These are phyloP conservation scores for Elongisporangium undulatum DNA, from an alignment of 352 stramenopile genomes.

Conservation along the genomic window DNA sequence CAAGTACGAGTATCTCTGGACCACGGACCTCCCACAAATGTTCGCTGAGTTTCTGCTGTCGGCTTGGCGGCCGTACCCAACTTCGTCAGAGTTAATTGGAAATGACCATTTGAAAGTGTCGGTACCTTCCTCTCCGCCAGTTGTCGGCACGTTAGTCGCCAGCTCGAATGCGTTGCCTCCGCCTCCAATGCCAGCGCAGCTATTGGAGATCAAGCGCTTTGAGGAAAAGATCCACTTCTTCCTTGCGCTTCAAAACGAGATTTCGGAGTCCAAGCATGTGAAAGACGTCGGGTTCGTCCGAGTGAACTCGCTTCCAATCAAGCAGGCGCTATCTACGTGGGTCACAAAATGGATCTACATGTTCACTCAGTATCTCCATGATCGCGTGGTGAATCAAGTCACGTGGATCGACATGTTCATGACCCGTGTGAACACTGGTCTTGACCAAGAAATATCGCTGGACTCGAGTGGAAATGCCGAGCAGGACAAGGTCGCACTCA, in stretches of 20 bases:
- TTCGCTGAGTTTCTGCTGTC: constrained; percentile 79
- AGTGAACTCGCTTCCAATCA: constrained; percentile 93
- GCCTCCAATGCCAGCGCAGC: constrained; percentile 59
- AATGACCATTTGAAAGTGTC: neutral
- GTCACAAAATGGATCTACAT: constrained; percentile 95
- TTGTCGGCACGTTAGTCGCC: neutral
- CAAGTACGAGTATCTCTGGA: constrained; percentile 93
- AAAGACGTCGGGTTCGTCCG: constrained; percentile 90
- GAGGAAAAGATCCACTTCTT: constrained; percentile 91
- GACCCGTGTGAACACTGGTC: constrained; percentile 54
- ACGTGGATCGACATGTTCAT: constrained; percentile 88
- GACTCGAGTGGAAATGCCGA: constrained; percentile 23
- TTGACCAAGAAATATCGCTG: constrained; percentile 59
- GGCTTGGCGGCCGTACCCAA: constrained; percentile 47
- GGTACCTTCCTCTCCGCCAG: neutral
- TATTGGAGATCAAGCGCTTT: constrained; percentile 81
- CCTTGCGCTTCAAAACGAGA: constrained; percentile 84
- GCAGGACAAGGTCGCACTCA: constrained; percentile 53
- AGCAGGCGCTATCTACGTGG: constrained; percentile 92
- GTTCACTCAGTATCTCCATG: constrained; percentile 92
- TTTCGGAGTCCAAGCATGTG: constrained; percentile 81
- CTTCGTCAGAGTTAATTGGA: neutral
- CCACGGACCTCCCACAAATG: constrained; percentile 86
- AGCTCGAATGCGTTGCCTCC: constrained; percentile 12
- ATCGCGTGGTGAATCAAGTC: constrained; percentile 83